Evolutionary conservation across 345 rosid genomes (phyloP).

Genomic region (Eucalyptus sp.): DNA sequence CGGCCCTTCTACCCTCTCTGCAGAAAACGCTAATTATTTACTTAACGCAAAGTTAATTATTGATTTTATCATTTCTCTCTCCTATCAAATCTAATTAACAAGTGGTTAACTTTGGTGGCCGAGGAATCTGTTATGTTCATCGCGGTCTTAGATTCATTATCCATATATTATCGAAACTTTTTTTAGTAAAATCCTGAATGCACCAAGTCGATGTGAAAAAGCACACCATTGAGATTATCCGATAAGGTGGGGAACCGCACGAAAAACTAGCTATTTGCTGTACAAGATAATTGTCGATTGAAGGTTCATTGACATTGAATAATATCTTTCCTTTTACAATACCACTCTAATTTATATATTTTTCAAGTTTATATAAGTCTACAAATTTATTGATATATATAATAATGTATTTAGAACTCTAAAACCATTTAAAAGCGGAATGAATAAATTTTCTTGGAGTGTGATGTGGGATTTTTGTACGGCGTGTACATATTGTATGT

Average conservation of each 20-base stretch:
- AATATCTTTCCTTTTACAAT: not conserved
- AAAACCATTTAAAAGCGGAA: not conserved
- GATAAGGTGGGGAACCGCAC: accelerated
- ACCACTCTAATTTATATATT: not conserved
- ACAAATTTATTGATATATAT: not conserved
- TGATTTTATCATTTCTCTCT: not conserved
- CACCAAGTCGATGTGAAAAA: accelerated
- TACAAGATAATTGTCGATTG: not conserved
- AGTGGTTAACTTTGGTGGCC: not conserved
- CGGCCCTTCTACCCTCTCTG: not conserved
- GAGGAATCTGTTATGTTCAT: not conserved
- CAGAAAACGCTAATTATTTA: too few species aligned
- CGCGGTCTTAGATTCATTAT: too few species aligned
- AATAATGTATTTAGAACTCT: not conserved
- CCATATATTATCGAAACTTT: accelerated
- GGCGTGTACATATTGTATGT: accelerated
- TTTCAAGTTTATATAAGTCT: too few species aligned
- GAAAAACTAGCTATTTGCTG: not conserved
- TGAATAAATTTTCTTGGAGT: not conserved
- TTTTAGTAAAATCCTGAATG: accelerated
- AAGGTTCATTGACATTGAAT: not conserved
- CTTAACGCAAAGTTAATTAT: not conserved
- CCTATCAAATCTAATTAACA: not conserved
- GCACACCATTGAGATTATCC: accelerated
- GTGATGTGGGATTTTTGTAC: not conserved